Base-by-base conservation (phyloP, 805 yeast species). In the Cyberlindnera japonica region DNA sequence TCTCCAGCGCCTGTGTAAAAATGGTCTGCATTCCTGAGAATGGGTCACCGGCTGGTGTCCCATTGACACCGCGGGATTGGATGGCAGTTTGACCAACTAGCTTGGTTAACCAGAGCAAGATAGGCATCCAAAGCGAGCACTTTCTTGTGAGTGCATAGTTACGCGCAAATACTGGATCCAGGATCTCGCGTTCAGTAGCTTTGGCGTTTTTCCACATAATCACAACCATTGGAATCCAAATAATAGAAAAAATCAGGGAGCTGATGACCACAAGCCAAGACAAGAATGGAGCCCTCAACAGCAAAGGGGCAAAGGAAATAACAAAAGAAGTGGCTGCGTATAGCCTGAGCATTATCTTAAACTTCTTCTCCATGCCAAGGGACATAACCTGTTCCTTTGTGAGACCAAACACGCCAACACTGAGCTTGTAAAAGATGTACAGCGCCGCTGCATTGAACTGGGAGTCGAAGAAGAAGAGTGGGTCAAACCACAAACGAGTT, bases 291-390 rank as follows among this genome's bases (percentile, higher is more conserved):
- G 19, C 8, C 4, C 15, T 17, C 13, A 11, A 5, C 45, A 41
- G 53, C 50, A 35, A 43, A 61, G 61, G 50, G 59, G 23, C 44
- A 65, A 44, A 31, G 6, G 37, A 9, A 5, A 30, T n/a, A 11
- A 32, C 23, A 13, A 45, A 15, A 5, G 36, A 25, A 2, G 39
- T 25, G 17, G 30, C 4, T 6, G 34, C 31, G 22, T 37, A 40
- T 10, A 30, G 9, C 13, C 25, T 16, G 14, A 27, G n/a, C 20
- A 40, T 27, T 13, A 29, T 15, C 22, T 28, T 33, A 34, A 43
- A 37, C 33, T 33, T 35, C 11, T 15, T 20, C 10, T 43, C 41
- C 16, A 37, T 25, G 9, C 21, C 35, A 22, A 43, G 19, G 23
- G 40, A 17, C 5, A n/a, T 19, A 9, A 33, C 6, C 26, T 41